phyloP scores from a whole-genome alignment of 495 filamentous ascomycete species.

The Aspergillus coremiiformis region DNA sequence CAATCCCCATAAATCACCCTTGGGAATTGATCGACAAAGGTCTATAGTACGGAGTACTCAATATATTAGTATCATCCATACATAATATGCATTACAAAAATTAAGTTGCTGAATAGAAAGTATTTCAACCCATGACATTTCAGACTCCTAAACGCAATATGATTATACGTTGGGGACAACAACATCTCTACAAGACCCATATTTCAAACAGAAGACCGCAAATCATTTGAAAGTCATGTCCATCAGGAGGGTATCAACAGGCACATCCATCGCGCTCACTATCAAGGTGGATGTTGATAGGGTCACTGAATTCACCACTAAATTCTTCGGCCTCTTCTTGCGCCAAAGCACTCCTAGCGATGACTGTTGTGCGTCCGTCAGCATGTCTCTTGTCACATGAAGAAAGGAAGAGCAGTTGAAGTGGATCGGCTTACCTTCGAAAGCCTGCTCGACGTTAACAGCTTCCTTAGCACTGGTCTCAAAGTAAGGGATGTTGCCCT shows the following conservation, averaged over 20 bases:
- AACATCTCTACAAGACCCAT: constrained; percentile 11
- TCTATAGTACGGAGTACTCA: not conserved
- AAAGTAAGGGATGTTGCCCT: constrained; percentile 96
- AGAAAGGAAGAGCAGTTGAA: not conserved
- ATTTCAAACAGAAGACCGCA: not conserved
- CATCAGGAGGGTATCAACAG: constrained; percentile 52
- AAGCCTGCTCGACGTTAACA: constrained; percentile 96
- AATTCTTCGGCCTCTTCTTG: constrained; percentile 95
- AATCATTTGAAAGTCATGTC: constrained; percentile 19
- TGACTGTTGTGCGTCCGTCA: constrained; percentile 54
- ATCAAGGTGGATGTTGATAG: constrained; percentile 94
- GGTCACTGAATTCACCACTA: constrained; percentile 88
- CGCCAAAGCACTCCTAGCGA: constrained; percentile 87
- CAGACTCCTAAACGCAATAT: constrained; percentile 24
- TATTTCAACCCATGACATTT: too few species aligned
- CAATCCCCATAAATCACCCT: not conserved
- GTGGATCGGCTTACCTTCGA: constrained; percentile 62
- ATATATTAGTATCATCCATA: too few species aligned
- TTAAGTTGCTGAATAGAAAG: too few species aligned
- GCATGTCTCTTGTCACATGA: not conserved
- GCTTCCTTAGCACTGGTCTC: constrained; percentile 99
- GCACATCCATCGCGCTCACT: constrained; percentile 86
- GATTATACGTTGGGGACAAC: constrained; percentile 4
- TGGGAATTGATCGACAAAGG: not conserved
- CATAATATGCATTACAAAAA: too few species aligned